Base-by-base conservation (phyloP, 23 red algal genomes). In the Gracilariopsis chorda region DNA sequence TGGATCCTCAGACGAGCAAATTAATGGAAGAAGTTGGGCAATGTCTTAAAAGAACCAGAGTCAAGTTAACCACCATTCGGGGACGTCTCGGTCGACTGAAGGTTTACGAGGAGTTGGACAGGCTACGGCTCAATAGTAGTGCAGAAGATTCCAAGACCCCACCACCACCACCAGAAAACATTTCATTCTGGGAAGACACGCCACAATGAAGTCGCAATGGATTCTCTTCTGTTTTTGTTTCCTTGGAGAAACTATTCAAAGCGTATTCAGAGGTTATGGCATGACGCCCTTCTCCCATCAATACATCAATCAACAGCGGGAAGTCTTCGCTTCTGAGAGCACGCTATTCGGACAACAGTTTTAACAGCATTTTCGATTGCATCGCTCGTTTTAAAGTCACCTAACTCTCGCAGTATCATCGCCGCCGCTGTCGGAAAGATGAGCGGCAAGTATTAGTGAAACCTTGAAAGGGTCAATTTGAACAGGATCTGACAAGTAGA, bases 1-100 rank as follows among this genome's bases (percentile, higher is more conserved):
- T 86, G 19, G 82, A 86, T 65, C 82, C 82, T 14, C 82, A 86
- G 9, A 73, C 82, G 17, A 68, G 57, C 46, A 62, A 61, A 37
- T 44, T 61, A 23, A 86, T 86, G 82, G 58, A 86, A 49, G 55
- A 86, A 27, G 71, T 62, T 61, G 40, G 82, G 17, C 58, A 71
- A 11, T 61, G 59, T 45, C 55, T 86, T 23, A 17, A 28, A 53
- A 61, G 82, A 25, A 86, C 82, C 4, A 86, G 71, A 53, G 51
- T 28, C n/a, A 86, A 86, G 24, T 35, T 86, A 16, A 86, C 63
- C 0, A 86, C 82, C 29, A 86, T 86, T 53, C 57, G 60, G 21
- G 60, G 60, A 61, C 82, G 82, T 16, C 59, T 86, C 39, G 82
- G 60, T 37, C 37, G 82, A 71, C 82, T 86, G 20, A 61, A 65